These are phyloP conservation scores for Coprinellus micaceus DNA, from an alignment of 768 basidiomycete species.

Conservation along the genomic window DNA sequence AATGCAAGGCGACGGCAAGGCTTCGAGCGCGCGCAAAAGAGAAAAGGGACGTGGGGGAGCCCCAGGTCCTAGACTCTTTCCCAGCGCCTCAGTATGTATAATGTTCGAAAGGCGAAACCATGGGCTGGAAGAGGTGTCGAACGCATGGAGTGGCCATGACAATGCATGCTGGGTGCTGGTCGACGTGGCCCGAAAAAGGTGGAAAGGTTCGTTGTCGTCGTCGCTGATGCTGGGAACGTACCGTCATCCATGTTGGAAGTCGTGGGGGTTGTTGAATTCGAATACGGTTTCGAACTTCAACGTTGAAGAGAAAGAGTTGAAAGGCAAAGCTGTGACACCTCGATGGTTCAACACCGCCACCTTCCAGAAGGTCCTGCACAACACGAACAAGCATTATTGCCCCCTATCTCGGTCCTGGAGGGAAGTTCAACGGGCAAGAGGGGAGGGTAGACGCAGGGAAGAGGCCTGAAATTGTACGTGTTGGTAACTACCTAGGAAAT, in stretches of 20 bases:
- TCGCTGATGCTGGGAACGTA: slow-evolving; percentile 78
- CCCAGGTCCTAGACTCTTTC: neutral
- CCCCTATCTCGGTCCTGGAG: too few species aligned
- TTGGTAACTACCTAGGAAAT: too few species aligned
- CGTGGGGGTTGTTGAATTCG: slow-evolving; percentile 11
- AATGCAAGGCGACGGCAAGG: neutral
- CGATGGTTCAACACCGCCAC: neutral
- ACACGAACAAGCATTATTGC: neutral
- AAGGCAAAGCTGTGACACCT: neutral
- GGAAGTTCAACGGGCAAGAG: too few species aligned
- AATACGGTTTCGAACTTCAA: slow-evolving; percentile 3
- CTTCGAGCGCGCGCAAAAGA: neutral
- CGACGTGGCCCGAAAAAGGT: slow-evolving; percentile 33
- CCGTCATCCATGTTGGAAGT: slow-evolving; percentile 56
- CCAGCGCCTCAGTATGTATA: neutral
- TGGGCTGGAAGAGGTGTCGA: slow-evolving; percentile 23
- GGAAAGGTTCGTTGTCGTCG: slow-evolving; percentile 57
- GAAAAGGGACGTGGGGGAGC: neutral
- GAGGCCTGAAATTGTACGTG: too few species aligned
- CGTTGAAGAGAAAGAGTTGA: neutral
- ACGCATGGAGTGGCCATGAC: slow-evolving; percentile 19
- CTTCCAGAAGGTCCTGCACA: neutral
- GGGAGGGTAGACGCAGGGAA: neutral
- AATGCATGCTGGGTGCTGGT: slow-evolving; percentile 25
- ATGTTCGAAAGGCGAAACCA: slow-evolving; percentile 31